Evolutionary conservation across 2,329 filamentous ascomycete species (phyloP).

Genomic region (Claviceps pazoutovae): DNA sequence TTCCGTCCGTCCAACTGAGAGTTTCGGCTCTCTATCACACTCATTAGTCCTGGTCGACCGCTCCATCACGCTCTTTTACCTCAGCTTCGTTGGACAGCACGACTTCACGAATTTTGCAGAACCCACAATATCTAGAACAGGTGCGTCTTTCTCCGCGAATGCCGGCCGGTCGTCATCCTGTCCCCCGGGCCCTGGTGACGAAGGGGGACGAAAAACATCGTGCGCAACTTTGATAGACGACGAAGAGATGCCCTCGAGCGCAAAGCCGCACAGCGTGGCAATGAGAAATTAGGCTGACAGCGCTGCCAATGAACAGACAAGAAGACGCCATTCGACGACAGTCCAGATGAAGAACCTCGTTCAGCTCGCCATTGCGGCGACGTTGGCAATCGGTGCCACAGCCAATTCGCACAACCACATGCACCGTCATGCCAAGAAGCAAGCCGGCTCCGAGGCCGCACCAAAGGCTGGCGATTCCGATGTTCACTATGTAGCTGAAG

Average conservation of each 20-base stretch:
- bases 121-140: background rate
- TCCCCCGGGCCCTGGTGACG: background rate
- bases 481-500: constrained; percentile 41
- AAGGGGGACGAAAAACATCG: background rate
- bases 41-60: constrained; percentile 26
- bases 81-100: constrained; percentile 14
- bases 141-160: background rate
- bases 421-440: constrained; percentile 44
- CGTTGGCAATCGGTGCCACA: constrained; percentile 35
- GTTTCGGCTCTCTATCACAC: constrained; percentile 39
- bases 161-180: no score
- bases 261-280: background rate
- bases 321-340: background rate
- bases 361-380: constrained; percentile 37
- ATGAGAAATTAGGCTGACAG: background rate
- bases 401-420: constrained; percentile 50
- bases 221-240: background rate
- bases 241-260: background rate
- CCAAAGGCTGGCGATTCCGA: constrained; percentile 30
- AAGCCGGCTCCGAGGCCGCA: constrained; percentile 31
- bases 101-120: background rate
- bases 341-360: constrained; percentile 13
- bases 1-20: constrained; percentile 38
- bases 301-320: background rate
- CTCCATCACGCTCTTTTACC: constrained; percentile 17